Evolutionary conservation across 2,329 filamentous ascomycete species (phyloP).

Genomic region (Ceratocystis eucalypticola): DNA sequence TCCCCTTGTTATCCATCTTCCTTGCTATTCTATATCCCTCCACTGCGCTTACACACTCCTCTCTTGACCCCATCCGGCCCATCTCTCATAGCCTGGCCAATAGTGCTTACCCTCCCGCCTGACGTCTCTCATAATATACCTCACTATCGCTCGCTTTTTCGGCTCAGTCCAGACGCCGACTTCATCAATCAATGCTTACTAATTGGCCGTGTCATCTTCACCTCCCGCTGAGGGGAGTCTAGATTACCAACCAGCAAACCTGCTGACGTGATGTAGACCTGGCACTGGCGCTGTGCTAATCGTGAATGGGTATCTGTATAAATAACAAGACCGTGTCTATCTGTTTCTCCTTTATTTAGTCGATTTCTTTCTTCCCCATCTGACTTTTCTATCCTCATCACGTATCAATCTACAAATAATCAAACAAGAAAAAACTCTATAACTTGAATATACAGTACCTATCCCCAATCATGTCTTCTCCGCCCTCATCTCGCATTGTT

Average conservation of each 20-base stretch:
- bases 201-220: constrained; percentile 2
- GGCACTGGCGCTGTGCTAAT: neutral
- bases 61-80: neutral
- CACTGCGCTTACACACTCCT: neutral
- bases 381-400: too few relatives aligned
- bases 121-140: neutral
- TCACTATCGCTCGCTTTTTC: neutral
- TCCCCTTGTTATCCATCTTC: neutral
- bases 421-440: neutral
- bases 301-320: neutral
- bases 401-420: too few relatives aligned
- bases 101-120: neutral
- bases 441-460: neutral
- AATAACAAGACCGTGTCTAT: neutral
- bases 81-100: neutral
- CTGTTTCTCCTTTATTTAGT: too few relatives aligned
- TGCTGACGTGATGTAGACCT: neutral
- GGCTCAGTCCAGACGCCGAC: neutral
- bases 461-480: neutral
- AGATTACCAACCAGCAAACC: too few relatives aligned
- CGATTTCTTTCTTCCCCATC: too few relatives aligned
- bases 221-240: too few relatives aligned
- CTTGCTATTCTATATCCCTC: too few relatives aligned
- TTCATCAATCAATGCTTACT: neutral
- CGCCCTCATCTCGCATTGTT: neutral